phyloP scores from a whole-genome alignment of 1,284 basidiomycete genomes.

The Athelia sp. region DNA sequence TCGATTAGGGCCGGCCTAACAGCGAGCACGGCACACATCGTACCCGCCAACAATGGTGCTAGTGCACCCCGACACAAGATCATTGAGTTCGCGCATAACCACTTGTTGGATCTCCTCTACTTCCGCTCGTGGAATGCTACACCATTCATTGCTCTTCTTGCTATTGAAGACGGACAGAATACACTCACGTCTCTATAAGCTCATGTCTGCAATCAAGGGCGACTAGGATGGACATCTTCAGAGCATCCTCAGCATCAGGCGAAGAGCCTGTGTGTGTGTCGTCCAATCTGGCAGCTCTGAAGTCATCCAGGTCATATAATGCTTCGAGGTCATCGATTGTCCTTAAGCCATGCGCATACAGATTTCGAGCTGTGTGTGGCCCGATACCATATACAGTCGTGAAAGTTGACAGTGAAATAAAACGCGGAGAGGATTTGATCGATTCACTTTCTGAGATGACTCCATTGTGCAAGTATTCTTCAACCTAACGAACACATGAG shows the following conservation, averaged over 20 bases:
- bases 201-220: slow-evolving; percentile 50
- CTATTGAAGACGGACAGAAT: not conserved
- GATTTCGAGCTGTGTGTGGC: slow-evolving; percentile 53
- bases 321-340: slow-evolving; percentile 57
- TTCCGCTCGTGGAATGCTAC: slow-evolving; percentile 61
- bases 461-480: slow-evolving; percentile 54
- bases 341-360: slow-evolving; percentile 58
- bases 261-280: too few species aligned
- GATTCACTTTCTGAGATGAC: slow-evolving; percentile 56
- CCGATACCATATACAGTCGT: slow-evolving; percentile 71
- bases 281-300: too few species aligned
- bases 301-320: slow-evolving; percentile 64
- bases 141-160: not conserved
- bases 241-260: slow-evolving; percentile 10
- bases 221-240: slow-evolving; percentile 37
- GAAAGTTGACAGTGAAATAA: slow-evolving; percentile 50
- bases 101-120: slow-evolving; percentile 60
- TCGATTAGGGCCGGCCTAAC: not conserved
- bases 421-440: slow-evolving; percentile 40
- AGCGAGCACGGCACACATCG: slow-evolving; percentile 15
- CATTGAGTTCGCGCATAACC: slow-evolving; percentile 53
- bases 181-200: slow-evolving; percentile 31
- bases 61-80: slow-evolving; percentile 53
- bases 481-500: slow-evolving; percentile 47
- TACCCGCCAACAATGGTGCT: slow-evolving; percentile 72